Base-by-base conservation (phyloP, 2,329 filamentous ascomycete species). In the Aspergillus sp. region DNA sequence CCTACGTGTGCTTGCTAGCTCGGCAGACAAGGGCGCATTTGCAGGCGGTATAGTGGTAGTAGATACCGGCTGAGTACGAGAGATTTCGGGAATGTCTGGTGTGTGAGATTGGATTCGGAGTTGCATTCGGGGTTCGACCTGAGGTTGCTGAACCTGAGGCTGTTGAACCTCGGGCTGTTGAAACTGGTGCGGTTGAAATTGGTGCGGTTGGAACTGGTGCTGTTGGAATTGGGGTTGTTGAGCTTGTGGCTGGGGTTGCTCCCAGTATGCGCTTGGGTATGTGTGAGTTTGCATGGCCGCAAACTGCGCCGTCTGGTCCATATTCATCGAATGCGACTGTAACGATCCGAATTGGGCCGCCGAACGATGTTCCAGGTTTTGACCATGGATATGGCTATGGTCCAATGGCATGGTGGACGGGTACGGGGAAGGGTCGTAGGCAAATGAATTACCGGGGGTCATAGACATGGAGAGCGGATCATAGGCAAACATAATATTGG, bases 401-500 rank as follows among this genome's bases (percentile, higher is more conserved):
- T 54, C 63, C 56, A 61, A 32, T n/a, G 59, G 22, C 61, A 67
- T 54, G 22, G 67, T 63, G 14, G 64, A 51, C 3, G 67, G 64
- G 50, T 68, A 71, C 18, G 63, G 55, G 20, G 67, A 58, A 18
- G 70, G 52, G 22, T 70, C 60, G 56, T 68, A 72, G 32, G 66
- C 42, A 59, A 69, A 71, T 45, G 62, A 49, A 53, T 59, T 55
- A 7, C 46, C 52, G 9, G 61, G 31, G n/a, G 66, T 68, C 56
- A 70, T 20, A 47, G 56, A 60, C 61, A 72, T 66, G 9, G 66
- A 64, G 20, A 63, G 58, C 11, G 64, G 50, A 52, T 72, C 69
- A 55, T 73, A 73, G 5, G 64, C 51, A 49, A 70, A 58, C 61
- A 73, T 69, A 2, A 64, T 57, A 56, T 67, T 68, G n/a, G 67